These are phyloP conservation scores for Phytophthora nicotianae DNA, from an alignment of 352 stramenopile genomes.

Conservation along the genomic window DNA sequence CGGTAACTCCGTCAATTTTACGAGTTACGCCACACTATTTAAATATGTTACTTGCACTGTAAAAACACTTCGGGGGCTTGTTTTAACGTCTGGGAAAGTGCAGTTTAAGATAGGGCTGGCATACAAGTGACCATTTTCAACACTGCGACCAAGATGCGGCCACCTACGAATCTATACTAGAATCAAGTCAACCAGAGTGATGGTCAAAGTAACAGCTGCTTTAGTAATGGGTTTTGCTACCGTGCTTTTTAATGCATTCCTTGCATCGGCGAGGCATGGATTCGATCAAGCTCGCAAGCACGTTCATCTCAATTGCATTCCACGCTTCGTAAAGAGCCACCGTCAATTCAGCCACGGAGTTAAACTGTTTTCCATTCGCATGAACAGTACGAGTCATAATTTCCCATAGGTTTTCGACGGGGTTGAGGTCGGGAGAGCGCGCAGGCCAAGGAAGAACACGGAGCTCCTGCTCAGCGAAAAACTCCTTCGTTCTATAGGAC, in stretches of 20 bases:
- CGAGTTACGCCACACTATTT: no score
- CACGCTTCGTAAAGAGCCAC: not conserved
- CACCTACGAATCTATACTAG: no score
- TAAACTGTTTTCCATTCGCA: conserved; percentile 12
- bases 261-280: not conserved
- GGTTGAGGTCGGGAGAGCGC: conserved; percentile 25
- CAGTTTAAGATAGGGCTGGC: no score
- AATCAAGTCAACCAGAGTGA: no score
- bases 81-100: no score
- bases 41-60: no score
- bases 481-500: conserved; percentile 4
- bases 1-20: no score
- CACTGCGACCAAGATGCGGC: not conserved
- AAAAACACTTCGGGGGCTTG: no score
- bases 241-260: not conserved
- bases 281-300: not conserved
- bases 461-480: conserved; percentile 16
- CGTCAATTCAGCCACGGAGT: not conserved
- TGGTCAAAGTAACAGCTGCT: no score
- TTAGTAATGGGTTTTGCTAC: not conserved
- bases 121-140: not conserved
- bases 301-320: not conserved
- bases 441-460: conserved; percentile 14
- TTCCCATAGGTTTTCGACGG: conserved; percentile 29
- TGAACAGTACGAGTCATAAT: conserved; percentile 21